Evolutionary conservation across 192 early-diverging fungal genomes (phyloP), one percentile per base, ranked within the genome.

Genomic region (Coemansia erecta): DNA sequence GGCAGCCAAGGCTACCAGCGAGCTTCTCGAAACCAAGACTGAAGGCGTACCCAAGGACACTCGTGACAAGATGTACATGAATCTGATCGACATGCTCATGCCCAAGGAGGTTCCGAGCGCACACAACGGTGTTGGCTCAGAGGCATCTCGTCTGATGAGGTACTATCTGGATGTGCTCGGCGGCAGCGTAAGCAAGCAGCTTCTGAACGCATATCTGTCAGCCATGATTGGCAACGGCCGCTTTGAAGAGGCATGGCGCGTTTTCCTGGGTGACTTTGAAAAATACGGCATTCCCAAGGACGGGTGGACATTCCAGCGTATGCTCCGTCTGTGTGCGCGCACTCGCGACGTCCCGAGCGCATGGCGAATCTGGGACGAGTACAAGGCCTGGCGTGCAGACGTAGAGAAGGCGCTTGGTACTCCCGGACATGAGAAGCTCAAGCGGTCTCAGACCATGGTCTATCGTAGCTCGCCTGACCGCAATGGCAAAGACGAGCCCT

Each of bases 311-410:
- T 89, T 81, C 64, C 55, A 81, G 24, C 70, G 67, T 18, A 71
- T 85, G 56, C 76, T 92, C 13, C 66, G 75, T 13, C 68, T 76
- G 6, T 90, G 88, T 44, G 85, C 84, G 49, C 59, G 81, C n/a
- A 83, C 81, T 19, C 84, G 85, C 49, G 68, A 85, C 53, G 63
- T 82, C 10, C 75, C 84, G 12, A 73, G 83, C n/a, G 84, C 85
- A 11, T 85, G 84, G 68, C 82, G 80, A 11, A 79, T 89, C 11
- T 92, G 89, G 84, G 66, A 82, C 48, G 84, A 89, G 49, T 87
- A 82, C 72, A 74, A 86, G 51, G 63, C 73, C 6, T 90, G 87
- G 85, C 72, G 74, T 3, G 54, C 37, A 11, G 65, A 67, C 0
- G 74, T 77, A 0, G 74, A 77, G 46, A 43, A 24, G 44, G 65